A percentile compares a stretch with the other conserved stretches of the same genome.
Evolutionary conservation across 306 rosid genomes (phyloP).

Genomic region (Vigna nakashimae): DNA sequence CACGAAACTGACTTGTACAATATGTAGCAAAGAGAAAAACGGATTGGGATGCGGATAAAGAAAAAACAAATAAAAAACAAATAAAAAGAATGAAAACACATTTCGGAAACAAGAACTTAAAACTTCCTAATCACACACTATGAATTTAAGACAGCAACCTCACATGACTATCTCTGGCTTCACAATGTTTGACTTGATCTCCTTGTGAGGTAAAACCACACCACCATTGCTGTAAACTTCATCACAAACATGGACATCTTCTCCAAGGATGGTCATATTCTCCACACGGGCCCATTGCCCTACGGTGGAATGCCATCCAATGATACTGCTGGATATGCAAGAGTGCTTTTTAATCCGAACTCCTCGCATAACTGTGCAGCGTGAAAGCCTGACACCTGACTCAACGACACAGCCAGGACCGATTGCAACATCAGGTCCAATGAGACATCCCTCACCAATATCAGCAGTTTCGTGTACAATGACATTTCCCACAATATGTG

Average conservation of each 20-base stretch:
- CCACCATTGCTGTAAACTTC: constrained; percentile 96
- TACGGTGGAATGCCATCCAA: constrained; percentile 97
- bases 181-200: constrained; percentile 91
- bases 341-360: constrained; percentile 85
- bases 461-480: constrained; percentile 86
- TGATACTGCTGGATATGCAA: constrained; percentile 91
- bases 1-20: constrained; percentile 40
- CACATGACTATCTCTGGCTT: constrained; percentile 98
- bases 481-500: constrained; percentile 90
- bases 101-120: constrained; percentile 38
- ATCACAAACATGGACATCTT: constrained; percentile 93
- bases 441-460: constrained; percentile 95
- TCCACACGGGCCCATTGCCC: constrained; percentile 99
- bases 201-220: constrained; percentile 97
- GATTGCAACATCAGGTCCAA: constrained; percentile 97
- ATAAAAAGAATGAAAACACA: constrained; percentile 25
- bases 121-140: constrained; percentile 33
- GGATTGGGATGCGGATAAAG: neutral
- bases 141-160: constrained; percentile 40
- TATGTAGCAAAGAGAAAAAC: constrained; percentile 22
- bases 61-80: constrained; percentile 19
- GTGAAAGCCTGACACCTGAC: constrained; percentile 93
- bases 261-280: constrained; percentile 97
- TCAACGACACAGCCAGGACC: constrained; percentile 93
- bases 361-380: constrained; percentile 95